phyloP scores from a whole-genome alignment of 345 rosid species.

The Trapa incisa region DNA sequence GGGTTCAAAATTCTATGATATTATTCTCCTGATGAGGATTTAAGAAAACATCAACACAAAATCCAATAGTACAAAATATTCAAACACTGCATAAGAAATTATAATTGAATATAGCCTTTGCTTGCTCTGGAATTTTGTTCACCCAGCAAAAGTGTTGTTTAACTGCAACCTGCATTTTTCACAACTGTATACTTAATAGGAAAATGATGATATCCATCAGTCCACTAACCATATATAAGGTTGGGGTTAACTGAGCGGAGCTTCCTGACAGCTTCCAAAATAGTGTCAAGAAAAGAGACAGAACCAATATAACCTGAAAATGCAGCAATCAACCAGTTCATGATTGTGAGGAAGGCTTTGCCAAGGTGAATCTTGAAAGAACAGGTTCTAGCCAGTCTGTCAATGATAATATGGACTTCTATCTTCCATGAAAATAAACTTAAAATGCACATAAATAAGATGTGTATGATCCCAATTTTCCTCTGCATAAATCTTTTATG shows the following conservation, averaged over 20 bases:
- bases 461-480: neutral
- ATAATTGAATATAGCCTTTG: neutral
- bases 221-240: conserved; percentile 64
- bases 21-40: neutral
- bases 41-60: neutral
- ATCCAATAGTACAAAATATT: neutral
- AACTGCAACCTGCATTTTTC: neutral
- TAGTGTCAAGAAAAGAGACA: conserved; percentile 68
- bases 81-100: neutral
- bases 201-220: neutral
- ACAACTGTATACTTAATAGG: neutral
- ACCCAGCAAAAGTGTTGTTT: neutral
- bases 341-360: neutral
- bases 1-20: neutral
- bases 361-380: neutral
- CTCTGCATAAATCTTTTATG: neutral
- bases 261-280: conserved; percentile 67
- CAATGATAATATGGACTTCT: neutral
- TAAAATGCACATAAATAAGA: neutral
- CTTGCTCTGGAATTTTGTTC: neutral
- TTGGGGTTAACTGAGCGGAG: conserved; percentile 81
- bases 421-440: neutral
- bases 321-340: neutral
- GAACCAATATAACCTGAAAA: conserved; percentile 93
- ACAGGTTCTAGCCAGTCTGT: neutral